Evolutionary conservation across 305 asterid species (phyloP), one percentile per base, ranked within the genome.

Genomic region (Fraxinus dipetala): DNA sequence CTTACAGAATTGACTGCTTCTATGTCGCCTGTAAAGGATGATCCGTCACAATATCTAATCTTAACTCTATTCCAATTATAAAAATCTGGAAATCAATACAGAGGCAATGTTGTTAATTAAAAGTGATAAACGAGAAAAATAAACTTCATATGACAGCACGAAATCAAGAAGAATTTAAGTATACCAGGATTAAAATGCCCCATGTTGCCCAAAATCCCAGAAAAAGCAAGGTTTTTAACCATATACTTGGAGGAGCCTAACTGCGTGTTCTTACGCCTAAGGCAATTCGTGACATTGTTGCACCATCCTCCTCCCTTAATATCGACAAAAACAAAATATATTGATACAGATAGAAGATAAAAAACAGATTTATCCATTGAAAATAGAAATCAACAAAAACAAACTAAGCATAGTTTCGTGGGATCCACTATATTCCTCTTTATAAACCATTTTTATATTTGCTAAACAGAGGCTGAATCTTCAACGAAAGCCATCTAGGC

Each of bases 51-150:
- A 48, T 93, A 93, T 72, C 85, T 54, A 78, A 93, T 82, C 80
- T 77, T 86, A 20, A 92, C 87, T 79, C 86, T 87, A 75, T 93
- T 90, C 97, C 98, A 93, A 9, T 92, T 89, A 78, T 91, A 91
- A 72, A 91, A 92, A 10, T 92, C 98, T 93, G 90, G 43, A 78
- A 75, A 73, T 75, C 18, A 65, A 6, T 26, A 26, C 14, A 8
- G 76, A 74, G 6, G 22, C 32, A n/a, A 16, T 48, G 13, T 6
- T 63, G 14, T 32, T 20, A 24, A 16, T 28, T 63, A 11, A 65
- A 26, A 26, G 1, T 1, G 7, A 65, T 2, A 26, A n/a, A 9
- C 1, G 9, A 63, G 6, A 24, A 63, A 6, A 8, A 26, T 24
- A 28, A 26, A 11, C 4, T 10, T 65, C 2, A 65, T 26, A 0